A percentile compares a stretch with the other conserved stretches of the same genome.
Evolutionary conservation across 805 yeast genomes (phyloP).

Genomic region (Saccharomycopsis vini): DNA sequence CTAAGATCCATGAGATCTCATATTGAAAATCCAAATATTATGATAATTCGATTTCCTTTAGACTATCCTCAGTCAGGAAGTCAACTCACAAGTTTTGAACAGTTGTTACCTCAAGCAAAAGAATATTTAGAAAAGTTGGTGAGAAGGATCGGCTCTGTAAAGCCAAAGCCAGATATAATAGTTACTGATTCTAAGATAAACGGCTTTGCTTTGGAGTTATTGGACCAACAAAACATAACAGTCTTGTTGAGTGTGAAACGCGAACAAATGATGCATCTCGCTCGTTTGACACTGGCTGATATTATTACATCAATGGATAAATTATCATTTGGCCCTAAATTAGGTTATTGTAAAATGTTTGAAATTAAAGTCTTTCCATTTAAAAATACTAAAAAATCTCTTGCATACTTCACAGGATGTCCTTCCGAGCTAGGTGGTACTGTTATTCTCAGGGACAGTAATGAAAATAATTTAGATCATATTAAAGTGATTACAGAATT

Average conservation of each 20-base stretch:
- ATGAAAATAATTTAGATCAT: slow-evolving; percentile 48
- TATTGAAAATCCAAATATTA: slow-evolving; percentile 62
- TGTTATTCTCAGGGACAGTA: slow-evolving; percentile 74
- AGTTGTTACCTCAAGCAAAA: slow-evolving; percentile 77
- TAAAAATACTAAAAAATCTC: slow-evolving; percentile 53
- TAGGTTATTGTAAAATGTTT: slow-evolving; percentile 70
- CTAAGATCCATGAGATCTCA: slow-evolving; percentile 64
- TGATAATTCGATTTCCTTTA: slow-evolving; percentile 79
- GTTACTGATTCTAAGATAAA: slow-evolving; percentile 73
- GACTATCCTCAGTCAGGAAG: slow-evolving; percentile 66
- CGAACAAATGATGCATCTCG: slow-evolving; percentile 67
- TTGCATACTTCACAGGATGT: slow-evolving; percentile 73
- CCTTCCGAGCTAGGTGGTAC: slow-evolving; percentile 72
- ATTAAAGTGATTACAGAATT: slow-evolving; percentile 76
- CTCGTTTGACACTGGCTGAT: slow-evolving; percentile 76
- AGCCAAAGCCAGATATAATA: slow-evolving; percentile 58
- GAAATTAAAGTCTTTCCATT: slow-evolving; percentile 60
- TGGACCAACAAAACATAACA: slow-evolving; percentile 68
- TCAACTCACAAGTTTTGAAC: slow-evolving; percentile 71
- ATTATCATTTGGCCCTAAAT: slow-evolving; percentile 56
- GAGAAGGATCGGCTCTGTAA: slow-evolving; percentile 60
- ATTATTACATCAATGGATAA: slow-evolving; percentile 81
- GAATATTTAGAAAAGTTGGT: slow-evolving; percentile 79
- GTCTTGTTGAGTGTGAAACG: slow-evolving; percentile 78
- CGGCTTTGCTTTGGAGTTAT: slow-evolving; percentile 66